These are phyloP conservation scores for Fusarium sp. DNA, from an alignment of 2,329 filamentous ascomycete genomes.

Conservation along the genomic window DNA sequence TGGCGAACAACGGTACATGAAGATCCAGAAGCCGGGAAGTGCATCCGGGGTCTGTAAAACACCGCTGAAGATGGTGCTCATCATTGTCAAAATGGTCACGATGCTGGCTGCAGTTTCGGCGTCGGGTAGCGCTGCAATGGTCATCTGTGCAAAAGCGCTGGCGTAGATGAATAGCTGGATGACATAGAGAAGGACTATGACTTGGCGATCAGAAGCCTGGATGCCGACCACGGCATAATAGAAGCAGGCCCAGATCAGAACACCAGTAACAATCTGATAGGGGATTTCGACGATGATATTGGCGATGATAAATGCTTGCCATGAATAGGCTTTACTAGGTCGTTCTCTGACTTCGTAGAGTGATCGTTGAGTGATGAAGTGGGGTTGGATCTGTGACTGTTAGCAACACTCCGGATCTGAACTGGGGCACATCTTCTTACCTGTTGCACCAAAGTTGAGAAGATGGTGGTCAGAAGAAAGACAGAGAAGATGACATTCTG, in stretches of 20 bases:
- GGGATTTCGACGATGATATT: conserved; percentile 81
- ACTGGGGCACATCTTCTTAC: conserved; percentile 56
- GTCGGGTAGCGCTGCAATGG: conserved; percentile 78
- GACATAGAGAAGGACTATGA: conserved; percentile 74
- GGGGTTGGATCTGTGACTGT: conserved; percentile 74
- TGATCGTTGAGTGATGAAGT: conserved; percentile 80
- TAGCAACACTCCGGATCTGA: conserved; percentile 30
- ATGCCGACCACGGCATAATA: conserved; percentile 74
- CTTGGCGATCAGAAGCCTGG: conserved; percentile 69
- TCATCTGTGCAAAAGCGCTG: conserved; percentile 80
- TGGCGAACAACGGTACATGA: conserved; percentile 78
- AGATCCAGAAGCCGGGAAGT: conserved; percentile 81
- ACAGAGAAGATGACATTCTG: conserved; percentile 82
- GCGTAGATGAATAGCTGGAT: conserved; percentile 79
- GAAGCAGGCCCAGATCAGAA: conserved; percentile 75
- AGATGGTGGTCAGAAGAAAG: conserved; percentile 83
- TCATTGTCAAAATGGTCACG: conserved; percentile 71
- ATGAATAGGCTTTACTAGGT: conserved; percentile 81
- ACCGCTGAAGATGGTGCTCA: conserved; percentile 74
- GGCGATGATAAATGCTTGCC: conserved; percentile 79
- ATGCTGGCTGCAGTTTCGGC: conserved; percentile 77
- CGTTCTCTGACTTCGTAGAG: conserved; percentile 85
- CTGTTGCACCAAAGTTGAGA: conserved; percentile 78
- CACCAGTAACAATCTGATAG: conserved; percentile 75
- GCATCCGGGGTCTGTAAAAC: conserved; percentile 72